Base-by-base conservation (phyloP, 352 stramenopile genomes). In the Pythium periplocum region DNA sequence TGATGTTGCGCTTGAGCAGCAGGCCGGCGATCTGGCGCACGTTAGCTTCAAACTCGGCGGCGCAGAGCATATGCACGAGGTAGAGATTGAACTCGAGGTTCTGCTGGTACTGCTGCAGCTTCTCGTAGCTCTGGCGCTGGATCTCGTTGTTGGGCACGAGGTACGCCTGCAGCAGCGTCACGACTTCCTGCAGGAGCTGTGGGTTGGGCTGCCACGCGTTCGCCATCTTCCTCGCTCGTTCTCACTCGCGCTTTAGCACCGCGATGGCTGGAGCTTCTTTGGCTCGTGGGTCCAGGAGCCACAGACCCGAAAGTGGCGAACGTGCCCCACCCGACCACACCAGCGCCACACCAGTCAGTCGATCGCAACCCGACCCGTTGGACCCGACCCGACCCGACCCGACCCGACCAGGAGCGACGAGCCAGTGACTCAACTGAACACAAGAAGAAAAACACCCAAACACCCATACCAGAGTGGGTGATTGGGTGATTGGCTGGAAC, bases 61-160 rank as follows among this genome's bases (percentile, higher is more conserved):
- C 69, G 66, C 78, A 93, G 45, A 95, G 77, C 52, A 95, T 44
- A 55, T 95, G 83, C 41, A 91, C 77, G 45, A 95, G 75, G 63
- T 95, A 95, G 34, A 93, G 68, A 46, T 93, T 90, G 63, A 95
- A 95, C 71, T 95, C 81, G 45, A 91, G 81, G 65, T 95, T 86
- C 59, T 91, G 72, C 66, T 92, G 79, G 69, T 91, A 91, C 63
- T 90, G 81, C 76, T 93, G 78, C 56, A 95, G 69, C 44, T 79
- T 79, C 70, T 83, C 54, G 67, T 93, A 95, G 43, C 69, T 78
- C 65, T 92, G 73, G 51, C 78, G 82, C 67, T 95, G 84, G 6
- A 93, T 70, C 48, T 87, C 71, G 63, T 93, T 95, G 69, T 95
- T 87, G 41, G 84, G 80, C 36, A 95, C 74, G 68, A 84, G 78